Conservation (phyloP, 2,329 filamentous ascomycete genomes). For the Trichoderma endophyticum region DNA sequence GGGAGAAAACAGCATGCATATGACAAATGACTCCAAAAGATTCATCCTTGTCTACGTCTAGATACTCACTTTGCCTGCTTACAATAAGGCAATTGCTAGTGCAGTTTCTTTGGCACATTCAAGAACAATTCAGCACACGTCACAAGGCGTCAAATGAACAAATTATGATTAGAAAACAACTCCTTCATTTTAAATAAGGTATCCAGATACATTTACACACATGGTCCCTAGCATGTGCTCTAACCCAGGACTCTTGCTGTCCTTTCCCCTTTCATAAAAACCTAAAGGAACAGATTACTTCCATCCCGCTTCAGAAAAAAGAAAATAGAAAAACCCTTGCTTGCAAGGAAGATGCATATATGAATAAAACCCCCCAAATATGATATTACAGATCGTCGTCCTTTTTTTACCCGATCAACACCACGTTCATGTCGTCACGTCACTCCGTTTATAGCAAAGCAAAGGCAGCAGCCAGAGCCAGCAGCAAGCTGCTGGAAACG, state of each 20-base stretch:
- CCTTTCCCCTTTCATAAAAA: slow-evolving; percentile 10
- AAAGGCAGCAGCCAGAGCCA: slow-evolving; percentile 43
- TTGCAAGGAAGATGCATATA: slow-evolving; percentile 20
- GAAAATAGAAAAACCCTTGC: slow-evolving; percentile 11
- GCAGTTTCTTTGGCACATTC: not conserved
- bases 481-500: slow-evolving; percentile 42
- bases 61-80: not conserved
- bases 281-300: not conserved
- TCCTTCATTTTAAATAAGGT: slow-evolving; percentile 6
- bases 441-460: slow-evolving; percentile 36
- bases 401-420: not conserved
- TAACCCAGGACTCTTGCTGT: slow-evolving; percentile 14
- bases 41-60: not conserved
- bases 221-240: slow-evolving; percentile 17
- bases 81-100: not conserved
- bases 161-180: not conserved
- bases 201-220: slow-evolving; percentile 20
- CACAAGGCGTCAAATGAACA: not conserved
- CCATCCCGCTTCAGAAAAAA: slow-evolving; percentile 13
- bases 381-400: slow-evolving; percentile 17
- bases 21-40: not conserved
- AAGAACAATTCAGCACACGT: not conserved
- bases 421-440: slow-evolving; percentile 9
- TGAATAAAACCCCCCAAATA: slow-evolving; percentile 8
- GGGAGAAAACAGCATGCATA: not conserved